These are phyloP conservation scores for Apium graveolens DNA, from an alignment of 129 eudicot species.

Conservation along the genomic window DNA sequence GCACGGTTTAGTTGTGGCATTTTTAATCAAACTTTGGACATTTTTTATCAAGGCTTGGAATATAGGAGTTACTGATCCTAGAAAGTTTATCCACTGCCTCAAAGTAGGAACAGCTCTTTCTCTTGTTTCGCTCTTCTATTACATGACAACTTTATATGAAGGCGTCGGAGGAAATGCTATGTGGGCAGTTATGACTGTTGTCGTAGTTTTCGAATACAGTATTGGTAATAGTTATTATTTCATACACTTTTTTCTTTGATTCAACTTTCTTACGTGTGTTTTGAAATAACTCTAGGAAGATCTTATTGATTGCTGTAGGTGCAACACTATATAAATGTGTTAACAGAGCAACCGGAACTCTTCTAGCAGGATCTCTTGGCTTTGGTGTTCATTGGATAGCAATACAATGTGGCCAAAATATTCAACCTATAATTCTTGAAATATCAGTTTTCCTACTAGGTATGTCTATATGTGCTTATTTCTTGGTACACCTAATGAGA, in stretches of 20 bases:
- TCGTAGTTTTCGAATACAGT: constrained; percentile 78
- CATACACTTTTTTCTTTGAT: not conserved
- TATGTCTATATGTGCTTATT: too few relatives aligned
- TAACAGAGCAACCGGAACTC: constrained; percentile 59
- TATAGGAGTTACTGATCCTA: constrained; percentile 59
- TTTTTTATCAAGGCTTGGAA: constrained; percentile 45
- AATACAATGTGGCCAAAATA: constrained; percentile 47
- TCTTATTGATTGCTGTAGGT: constrained; percentile 38
- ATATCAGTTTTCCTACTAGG: constrained; percentile 64
- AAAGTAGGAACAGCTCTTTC: constrained; percentile 83
- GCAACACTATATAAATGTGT: constrained; percentile 66
- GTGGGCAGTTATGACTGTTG: constrained; percentile 99
- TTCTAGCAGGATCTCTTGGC: constrained; percentile 69
- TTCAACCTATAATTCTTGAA: constrained; percentile 70
- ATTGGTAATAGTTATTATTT: constrained; percentile 71
- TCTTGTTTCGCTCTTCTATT: constrained; percentile 74
- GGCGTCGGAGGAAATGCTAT: constrained; percentile 87
- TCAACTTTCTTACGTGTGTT: not conserved
- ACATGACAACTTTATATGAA: constrained; percentile 81
- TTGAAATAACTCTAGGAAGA: not conserved
- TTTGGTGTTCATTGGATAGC: constrained; percentile 86
- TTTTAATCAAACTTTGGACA: constrained; percentile 22
- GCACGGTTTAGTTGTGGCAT: constrained; percentile 14
- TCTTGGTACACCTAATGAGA: not conserved
- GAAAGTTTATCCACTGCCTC: constrained; percentile 60